A percentile compares a stretch with the other conserved stretches of the same genome.
These are phyloP conservation scores for Trametes elegans DNA, from an alignment of 768 basidiomycete genomes.

Conservation along the genomic window DNA sequence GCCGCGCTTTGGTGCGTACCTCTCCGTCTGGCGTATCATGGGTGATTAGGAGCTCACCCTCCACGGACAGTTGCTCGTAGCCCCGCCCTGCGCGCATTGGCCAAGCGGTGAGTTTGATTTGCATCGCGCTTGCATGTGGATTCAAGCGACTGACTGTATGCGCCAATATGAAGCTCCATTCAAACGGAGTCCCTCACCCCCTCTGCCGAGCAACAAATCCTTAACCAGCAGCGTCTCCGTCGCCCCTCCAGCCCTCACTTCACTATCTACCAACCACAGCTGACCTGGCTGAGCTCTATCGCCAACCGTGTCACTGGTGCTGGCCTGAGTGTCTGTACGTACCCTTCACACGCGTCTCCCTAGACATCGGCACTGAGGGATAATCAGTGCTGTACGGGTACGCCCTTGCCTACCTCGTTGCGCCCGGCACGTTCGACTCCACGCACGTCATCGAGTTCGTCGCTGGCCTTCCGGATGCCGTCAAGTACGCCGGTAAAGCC, in stretches of 20 bases:
- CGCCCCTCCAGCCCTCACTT: slow-evolving; percentile 95
- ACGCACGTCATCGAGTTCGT: slow-evolving; percentile 72
- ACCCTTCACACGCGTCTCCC: not conserved
- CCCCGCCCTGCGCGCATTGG: slow-evolving; percentile 19
- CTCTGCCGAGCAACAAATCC: slow-evolving; percentile 54
- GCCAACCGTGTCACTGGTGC: slow-evolving; percentile 84
- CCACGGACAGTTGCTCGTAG: slow-evolving; percentile 21
- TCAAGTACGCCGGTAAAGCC: slow-evolving; percentile 75
- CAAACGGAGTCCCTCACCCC: slow-evolving; percentile 68
- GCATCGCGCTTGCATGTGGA: not conserved
- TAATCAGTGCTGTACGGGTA: slow-evolving; percentile 80
- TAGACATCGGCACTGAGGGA: not conserved
- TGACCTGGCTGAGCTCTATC: slow-evolving; percentile 89
- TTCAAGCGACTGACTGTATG: not conserved
- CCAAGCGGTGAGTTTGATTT: slow-evolving; percentile 24
- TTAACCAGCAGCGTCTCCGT: slow-evolving; percentile 83
- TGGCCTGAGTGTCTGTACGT: slow-evolving; percentile 75
- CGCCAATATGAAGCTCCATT: slow-evolving; percentile 40
- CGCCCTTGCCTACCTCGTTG: slow-evolving; percentile 81
- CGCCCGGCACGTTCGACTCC: slow-evolving; percentile 79
- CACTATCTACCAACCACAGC: slow-evolving; percentile 94
- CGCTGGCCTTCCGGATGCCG: slow-evolving; percentile 65
- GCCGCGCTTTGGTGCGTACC: slow-evolving; percentile 30
- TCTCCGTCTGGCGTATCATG: not conserved
- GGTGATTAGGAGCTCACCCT: not conserved